phyloP scores from a whole-genome alignment of 352 stramenopile genomes.

The Pythium myriotylum region DNA sequence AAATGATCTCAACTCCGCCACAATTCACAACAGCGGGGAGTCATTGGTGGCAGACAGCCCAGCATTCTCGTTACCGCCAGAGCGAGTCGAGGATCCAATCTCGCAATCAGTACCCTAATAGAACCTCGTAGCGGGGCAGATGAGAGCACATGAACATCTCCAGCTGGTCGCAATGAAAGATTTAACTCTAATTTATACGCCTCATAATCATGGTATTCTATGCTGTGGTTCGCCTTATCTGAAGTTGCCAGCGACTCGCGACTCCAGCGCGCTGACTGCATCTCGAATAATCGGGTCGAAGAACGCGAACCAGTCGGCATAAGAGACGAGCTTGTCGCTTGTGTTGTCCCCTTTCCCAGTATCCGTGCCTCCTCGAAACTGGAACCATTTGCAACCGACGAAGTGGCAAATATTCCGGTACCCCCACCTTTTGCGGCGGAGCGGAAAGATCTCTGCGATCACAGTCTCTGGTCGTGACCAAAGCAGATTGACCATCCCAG shows the following conservation, averaged over 20 bases:
- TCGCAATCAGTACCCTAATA: too few relatives aligned
- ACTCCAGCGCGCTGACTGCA: neutral
- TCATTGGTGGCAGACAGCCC: neutral
- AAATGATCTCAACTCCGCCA: too few relatives aligned
- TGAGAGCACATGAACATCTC: too few relatives aligned
- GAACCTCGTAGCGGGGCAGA: too few relatives aligned
- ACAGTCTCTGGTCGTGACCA: constrained; percentile 34
- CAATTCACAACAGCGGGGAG: neutral
- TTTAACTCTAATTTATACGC: too few relatives aligned
- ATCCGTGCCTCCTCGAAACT: constrained; percentile 33
- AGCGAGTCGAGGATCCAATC: too few relatives aligned
- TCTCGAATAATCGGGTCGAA: constrained; percentile 44
- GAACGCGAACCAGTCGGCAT: constrained; percentile 53
- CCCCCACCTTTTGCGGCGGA: constrained; percentile 26
- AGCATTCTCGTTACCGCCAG: too few relatives aligned
- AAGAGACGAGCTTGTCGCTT: constrained; percentile 51
- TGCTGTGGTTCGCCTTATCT: neutral
- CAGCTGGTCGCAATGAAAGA: too few relatives aligned
- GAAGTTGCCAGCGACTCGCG: constrained; percentile 3
- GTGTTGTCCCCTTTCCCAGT: constrained; percentile 35
- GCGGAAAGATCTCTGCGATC: constrained; percentile 44
- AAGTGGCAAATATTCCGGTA: constrained; percentile 44
- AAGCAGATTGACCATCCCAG: constrained; percentile 41
- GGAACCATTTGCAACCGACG: constrained; percentile 33
- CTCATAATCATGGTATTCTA: too few relatives aligned